Conservation (phyloP, 2,329 filamentous ascomycete genomes). For the Hypoxylon sp. region DNA sequence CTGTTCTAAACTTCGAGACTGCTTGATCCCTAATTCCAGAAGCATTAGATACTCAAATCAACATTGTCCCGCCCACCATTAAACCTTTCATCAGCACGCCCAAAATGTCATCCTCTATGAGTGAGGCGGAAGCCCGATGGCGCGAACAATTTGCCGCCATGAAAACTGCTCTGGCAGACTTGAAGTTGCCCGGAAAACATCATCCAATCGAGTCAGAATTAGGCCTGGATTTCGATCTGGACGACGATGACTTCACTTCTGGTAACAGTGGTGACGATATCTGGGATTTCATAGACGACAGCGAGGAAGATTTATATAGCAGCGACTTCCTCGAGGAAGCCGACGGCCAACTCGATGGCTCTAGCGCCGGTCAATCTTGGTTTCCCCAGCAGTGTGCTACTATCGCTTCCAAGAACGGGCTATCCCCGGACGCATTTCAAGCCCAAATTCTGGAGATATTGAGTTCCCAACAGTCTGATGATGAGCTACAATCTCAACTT, state of each 20-base stretch:
- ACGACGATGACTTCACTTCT: slow-evolving; percentile 69
- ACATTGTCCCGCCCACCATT: background rate
- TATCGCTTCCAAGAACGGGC: slow-evolving; percentile 75
- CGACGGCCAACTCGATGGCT: slow-evolving; percentile 49
- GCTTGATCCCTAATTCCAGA: background rate
- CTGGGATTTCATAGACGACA: slow-evolving; percentile 91
- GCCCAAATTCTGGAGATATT: slow-evolving; percentile 84
- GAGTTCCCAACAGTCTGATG: slow-evolving; percentile 76
- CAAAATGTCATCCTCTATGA: slow-evolving; percentile 49
- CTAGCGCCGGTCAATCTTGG: slow-evolving; percentile 76
- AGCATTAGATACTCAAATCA: background rate
- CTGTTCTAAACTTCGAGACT: background rate
- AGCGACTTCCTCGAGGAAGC: slow-evolving; percentile 73
- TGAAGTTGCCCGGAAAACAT: slow-evolving; percentile 66
- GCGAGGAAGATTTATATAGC: slow-evolving; percentile 74
- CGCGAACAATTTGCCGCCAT: slow-evolving; percentile 87
- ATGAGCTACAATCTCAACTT: slow-evolving; percentile 91
- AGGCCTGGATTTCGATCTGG: slow-evolving; percentile 75
- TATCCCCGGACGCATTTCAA: slow-evolving; percentile 79
- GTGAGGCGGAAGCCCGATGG: slow-evolving; percentile 76
- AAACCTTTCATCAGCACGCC: background rate
- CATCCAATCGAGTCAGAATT: slow-evolving; percentile 62
- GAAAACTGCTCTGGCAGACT: slow-evolving; percentile 84
- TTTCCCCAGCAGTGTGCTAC: slow-evolving; percentile 76
- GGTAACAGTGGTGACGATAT: slow-evolving; percentile 82